These are phyloP conservation scores for Tripterygium wilfordii DNA, from an alignment of 177 flowering plant species.

Conservation along the genomic window DNA sequence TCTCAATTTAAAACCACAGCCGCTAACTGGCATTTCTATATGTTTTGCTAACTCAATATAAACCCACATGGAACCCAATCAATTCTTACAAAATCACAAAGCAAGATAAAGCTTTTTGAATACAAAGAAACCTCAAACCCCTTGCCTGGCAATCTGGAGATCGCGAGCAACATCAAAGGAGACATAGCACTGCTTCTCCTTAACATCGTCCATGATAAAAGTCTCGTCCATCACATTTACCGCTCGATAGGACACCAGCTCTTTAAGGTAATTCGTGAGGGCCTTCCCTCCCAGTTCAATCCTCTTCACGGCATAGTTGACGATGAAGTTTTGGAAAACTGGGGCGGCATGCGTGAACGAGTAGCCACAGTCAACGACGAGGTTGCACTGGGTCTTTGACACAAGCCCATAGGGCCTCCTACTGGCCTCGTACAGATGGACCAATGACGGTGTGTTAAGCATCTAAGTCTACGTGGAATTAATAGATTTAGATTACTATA, in stretches of 20 bases:
- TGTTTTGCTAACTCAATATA: no score
- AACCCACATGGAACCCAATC: no score
- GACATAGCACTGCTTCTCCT: conserved; percentile 91
- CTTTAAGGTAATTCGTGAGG: conserved; percentile 83
- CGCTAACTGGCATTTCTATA: no score
- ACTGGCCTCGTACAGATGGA: conserved; percentile 90
- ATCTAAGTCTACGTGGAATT: no score
- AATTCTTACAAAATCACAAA: no score
- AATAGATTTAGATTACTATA: no score
- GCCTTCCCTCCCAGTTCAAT: conserved; percentile 94
- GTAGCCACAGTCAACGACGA: conserved; percentile 90
- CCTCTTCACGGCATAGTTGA: conserved; percentile 78
- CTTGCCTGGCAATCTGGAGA: conserved; percentile 77
- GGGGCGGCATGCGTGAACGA: conserved; percentile 88
- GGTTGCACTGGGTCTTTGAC: conserved; percentile 57
- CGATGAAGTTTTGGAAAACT: conserved; percentile 72
- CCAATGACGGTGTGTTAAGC: conserved; percentile 70
- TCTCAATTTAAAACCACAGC: no score
- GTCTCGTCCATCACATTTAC: conserved; percentile 94
- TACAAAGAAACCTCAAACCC: neutral
- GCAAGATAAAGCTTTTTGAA: neutral
- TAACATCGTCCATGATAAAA: conserved; percentile 83
- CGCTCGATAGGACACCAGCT: conserved; percentile 69
- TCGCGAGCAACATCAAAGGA: conserved; percentile 78
- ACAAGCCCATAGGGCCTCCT: conserved; percentile 40